Conservation (phyloP, 225 moss, liverwort and hornwort species). For the Neckera pumila region DNA sequence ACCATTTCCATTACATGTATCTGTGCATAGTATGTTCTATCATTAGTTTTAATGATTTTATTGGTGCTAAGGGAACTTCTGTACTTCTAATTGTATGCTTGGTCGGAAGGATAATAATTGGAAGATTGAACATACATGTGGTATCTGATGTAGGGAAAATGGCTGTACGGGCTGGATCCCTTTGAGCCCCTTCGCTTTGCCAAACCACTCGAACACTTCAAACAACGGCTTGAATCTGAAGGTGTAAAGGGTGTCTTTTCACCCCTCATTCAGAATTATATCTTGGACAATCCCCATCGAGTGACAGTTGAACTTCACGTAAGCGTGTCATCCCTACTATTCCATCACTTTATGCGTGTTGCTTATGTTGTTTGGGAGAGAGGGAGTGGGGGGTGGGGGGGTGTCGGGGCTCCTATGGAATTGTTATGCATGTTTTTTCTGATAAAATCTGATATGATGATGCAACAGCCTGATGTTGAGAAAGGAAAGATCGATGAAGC, state of each 20-base stretch:
- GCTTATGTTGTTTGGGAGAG: background rate
- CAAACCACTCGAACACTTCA: constrained; percentile 92
- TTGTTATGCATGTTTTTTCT: background rate
- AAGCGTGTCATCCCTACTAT: background rate
- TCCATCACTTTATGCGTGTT: background rate
- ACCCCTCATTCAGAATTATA: constrained; percentile 80
- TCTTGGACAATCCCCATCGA: constrained; percentile 81
- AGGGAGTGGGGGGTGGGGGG: background rate
- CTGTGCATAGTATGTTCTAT: background rate
- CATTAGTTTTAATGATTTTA: background rate
- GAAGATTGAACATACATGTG: background rate
- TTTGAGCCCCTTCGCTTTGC: constrained; percentile 95
- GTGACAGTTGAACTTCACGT: constrained; percentile 94
- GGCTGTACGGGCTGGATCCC: constrained; percentile 96
- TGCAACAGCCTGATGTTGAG: constrained; percentile 74
- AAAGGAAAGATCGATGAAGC: constrained; percentile 82
- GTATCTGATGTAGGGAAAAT: constrained; percentile 59
- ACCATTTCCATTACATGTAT: background rate
- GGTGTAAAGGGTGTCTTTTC: constrained; percentile 95
- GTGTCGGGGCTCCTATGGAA: background rate
- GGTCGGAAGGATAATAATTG: background rate
- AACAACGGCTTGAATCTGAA: constrained; percentile 60
- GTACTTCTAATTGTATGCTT: background rate
- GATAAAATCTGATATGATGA: background rate
- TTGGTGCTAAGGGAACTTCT: background rate